Evolutionary conservation across 2,329 filamentous ascomycete genomes (phyloP), one percentile per base, ranked within the genome.

Genomic region (Dothiorella sarmentorum): DNA sequence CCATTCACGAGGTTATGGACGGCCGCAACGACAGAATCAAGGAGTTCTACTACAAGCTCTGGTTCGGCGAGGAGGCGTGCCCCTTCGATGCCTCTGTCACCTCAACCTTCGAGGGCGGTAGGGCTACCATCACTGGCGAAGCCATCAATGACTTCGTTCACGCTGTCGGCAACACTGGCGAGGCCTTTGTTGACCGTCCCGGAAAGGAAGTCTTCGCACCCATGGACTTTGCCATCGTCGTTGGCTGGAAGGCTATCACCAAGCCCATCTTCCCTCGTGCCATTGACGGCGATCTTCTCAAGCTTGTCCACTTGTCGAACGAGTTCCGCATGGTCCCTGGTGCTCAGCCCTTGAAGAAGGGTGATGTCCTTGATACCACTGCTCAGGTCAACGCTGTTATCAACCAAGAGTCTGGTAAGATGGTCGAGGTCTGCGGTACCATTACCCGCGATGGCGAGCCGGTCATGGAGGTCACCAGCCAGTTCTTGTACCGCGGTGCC

Each of bases 91-190:
- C 89, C 15, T 82, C 90, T 33, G 89, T 96, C 55, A 92, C 90
- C 5, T 88, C 90, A 70, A 87, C 86, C 65, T 99, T 99, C 70
- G 90, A 94, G 65, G 94, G 94, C 70, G 94, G 94, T 64, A 86
- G 87, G 65, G 85, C 91, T 4, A 91, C 84, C 24, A 92, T 99
- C 65, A 96, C 91, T 4, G 86, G 88, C 61, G 90, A 97, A 72
- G 92, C 89, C 62, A 97, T 99, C 77, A 95, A 96, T 62, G 92
- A 99, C 77, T 99, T 99, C 66, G 91, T 97, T n/a, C 92, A 99
- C 71, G 93, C 94, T 44, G 94, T 99, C 64, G 94, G 95, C 64
- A 99, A 99, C 77, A 96, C 90, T 13, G 93, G 93, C 35, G 94
- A 99, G 73, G 92, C 94, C 7, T 99, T 99, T 66, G 93, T 99